Percentiles rank a stretch among this genome's conserved stretches.
phyloP scores from a whole-genome alignment of 2,329 filamentous ascomycete genomes.

The Microcyclosporella mali region DNA sequence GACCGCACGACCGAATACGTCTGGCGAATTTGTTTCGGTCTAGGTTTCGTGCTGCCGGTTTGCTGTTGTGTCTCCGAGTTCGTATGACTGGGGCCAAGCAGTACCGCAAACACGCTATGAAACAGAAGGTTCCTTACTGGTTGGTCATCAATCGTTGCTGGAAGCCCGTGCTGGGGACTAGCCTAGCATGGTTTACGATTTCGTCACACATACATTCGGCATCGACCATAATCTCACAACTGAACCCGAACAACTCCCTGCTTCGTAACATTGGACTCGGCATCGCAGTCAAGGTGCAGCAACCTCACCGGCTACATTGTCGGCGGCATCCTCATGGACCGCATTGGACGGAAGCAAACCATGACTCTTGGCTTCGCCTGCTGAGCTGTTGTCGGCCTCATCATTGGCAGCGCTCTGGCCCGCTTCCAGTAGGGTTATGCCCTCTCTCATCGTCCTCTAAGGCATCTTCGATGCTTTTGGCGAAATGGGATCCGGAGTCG shows the following conservation, averaged over 20 bases:
- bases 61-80: constrained; percentile 63
- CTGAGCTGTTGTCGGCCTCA: constrained; percentile 57
- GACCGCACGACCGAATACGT: constrained; percentile 59
- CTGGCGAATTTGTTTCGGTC: constrained; percentile 73
- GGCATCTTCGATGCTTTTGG: constrained; percentile 70
- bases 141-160: constrained; percentile 61
- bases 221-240: constrained; percentile 65
- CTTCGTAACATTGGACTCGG: constrained; percentile 84
- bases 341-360: constrained; percentile 68
- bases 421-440: constrained; percentile 52
- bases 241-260: constrained; percentile 54
- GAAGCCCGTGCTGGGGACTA: constrained; percentile 60
- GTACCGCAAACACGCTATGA: constrained; percentile 66
- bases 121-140: constrained; percentile 42
- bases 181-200: constrained; percentile 70
- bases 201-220: constrained; percentile 60
- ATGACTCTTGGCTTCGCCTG: constrained; percentile 62
- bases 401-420: constrained; percentile 74
- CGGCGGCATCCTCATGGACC: constrained; percentile 71
- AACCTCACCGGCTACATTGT: constrained; percentile 75
- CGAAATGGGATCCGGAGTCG: constrained; percentile 74
- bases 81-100: constrained; percentile 68
- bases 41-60: constrained; percentile 69
- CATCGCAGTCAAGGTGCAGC: constrained; percentile 77
- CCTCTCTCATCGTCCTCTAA: constrained; percentile 70